phyloP scores from a whole-genome alignment of 345 rosid genomes.

The Mangifera indica region DNA sequence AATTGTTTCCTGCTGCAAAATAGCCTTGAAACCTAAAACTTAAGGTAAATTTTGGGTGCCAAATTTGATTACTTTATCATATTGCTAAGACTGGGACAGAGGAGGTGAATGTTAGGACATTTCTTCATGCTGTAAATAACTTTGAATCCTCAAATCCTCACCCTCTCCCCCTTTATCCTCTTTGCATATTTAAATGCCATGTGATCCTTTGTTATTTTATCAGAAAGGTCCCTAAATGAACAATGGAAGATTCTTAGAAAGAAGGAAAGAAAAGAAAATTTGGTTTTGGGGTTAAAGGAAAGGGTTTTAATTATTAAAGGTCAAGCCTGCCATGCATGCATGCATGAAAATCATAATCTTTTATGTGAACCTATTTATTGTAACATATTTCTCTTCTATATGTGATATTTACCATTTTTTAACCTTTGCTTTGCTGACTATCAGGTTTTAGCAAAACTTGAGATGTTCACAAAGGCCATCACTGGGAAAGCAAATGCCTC shows the following conservation, averaged over 20 bases:
- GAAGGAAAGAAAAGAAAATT: neutral
- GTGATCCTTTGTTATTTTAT: neutral
- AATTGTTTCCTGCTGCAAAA: neutral
- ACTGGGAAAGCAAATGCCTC: conserved; percentile 43
- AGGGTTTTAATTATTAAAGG: neutral
- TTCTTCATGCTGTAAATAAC: neutral
- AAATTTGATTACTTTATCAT: neutral
- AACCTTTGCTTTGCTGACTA: neutral
- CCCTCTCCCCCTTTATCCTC: neutral
- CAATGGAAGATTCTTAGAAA: neutral
- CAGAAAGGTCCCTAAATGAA: neutral
- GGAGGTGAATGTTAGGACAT: neutral
- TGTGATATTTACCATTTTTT: neutral
- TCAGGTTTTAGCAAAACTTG: conserved; percentile 77
- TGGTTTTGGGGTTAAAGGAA: neutral
- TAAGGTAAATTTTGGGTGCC: conserved; percentile 3
- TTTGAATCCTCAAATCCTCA: neutral
- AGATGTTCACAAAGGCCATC: conserved; percentile 64
- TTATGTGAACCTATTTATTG: neutral
- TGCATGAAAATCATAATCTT: neutral
- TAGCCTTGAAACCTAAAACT: neutral
- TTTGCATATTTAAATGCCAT: neutral
- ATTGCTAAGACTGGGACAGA: neutral
- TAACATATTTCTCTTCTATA: neutral
- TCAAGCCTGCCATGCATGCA: neutral